Evolutionary conservation across 129 eudicot genomes (phyloP), one percentile per base, ranked within the genome.

Genomic region (Rutidosis leptorrhynchoides): DNA sequence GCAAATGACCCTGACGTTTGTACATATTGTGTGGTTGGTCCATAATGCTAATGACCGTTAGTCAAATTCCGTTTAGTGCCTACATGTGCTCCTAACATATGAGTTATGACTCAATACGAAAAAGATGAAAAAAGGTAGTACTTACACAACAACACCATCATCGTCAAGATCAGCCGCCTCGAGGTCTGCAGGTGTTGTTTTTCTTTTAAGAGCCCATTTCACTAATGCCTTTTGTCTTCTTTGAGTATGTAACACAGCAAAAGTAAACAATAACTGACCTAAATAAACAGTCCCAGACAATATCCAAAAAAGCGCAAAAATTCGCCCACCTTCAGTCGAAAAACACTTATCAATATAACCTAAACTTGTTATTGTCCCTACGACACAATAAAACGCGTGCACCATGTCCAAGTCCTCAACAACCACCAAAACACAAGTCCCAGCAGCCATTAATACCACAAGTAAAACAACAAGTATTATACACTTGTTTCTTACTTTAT

Each of bases 321-420:
- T 75, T 6, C 99, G 93, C 32, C 99, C 99, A 7, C 86, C 86
- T 78, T 72, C 63, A 6, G 99, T 86, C 0, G 99, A 86, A 75
- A 93, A 93, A 67, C 99, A 88, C 63, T 84, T 81, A 52, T 89
- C 95, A 26, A 92, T 93, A 68, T 93, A 93, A 12, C 99, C 99
- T 61, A 93, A 80, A 53, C 92, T 88, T 17, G 99, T 93, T 53
- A 93, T 81, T 11, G 96, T 93, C 8, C 83, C 82, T 62, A 95
- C 86, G 12, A 89, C 96, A 57, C 99, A 93, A 69, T 86, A 93
- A 58, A 93, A 89, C 10, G 99, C 93, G 62, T 86, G 95, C 49
- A 89, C 63, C 7, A 80, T 48, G 51, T 79, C 85, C 75, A 88
- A 62, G 49, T 89, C 80, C 87, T 93, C 99, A 25, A 89, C 83